A percentile compares a stretch with the other conserved stretches of the same genome.
Conservation (phyloP, 306 rosid species). For the Nissolia schottii region DNA sequence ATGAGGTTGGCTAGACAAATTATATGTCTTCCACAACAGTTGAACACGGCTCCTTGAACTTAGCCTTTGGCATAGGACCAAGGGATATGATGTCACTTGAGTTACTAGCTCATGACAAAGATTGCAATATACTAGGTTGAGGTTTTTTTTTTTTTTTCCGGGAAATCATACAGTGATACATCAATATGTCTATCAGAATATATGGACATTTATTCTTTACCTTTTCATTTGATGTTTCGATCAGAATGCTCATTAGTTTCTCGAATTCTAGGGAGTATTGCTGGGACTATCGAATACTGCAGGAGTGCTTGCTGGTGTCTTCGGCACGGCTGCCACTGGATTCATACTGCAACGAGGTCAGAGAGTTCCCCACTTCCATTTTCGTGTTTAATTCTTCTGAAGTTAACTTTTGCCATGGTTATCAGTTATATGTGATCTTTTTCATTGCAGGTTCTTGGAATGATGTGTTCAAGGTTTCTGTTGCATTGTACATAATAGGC, state of each 20-base stretch:
- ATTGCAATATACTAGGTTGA: too few relatives aligned
- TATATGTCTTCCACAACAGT: too few relatives aligned
- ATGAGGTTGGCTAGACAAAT: too few relatives aligned
- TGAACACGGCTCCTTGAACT: too few relatives aligned
- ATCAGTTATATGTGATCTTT: too few relatives aligned
- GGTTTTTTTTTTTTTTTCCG: too few relatives aligned
- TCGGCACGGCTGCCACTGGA: constrained; percentile 93
- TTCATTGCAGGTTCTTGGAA: constrained; percentile 93
- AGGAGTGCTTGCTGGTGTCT: constrained; percentile 94
- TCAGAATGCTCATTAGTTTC: too few relatives aligned
- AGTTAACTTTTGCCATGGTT: constrained; percentile 45
- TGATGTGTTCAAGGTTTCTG: constrained; percentile 90
- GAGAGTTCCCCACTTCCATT: background rate
- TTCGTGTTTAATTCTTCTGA: background rate
- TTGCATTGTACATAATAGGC: constrained; percentile 69
- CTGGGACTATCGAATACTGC: constrained; percentile 92
- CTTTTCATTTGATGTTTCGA: too few relatives aligned
- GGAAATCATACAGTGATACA: too few relatives aligned
- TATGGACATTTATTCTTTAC: background rate
- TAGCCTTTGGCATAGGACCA: too few relatives aligned
- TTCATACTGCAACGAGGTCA: constrained; percentile 87
- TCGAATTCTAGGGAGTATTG: constrained; percentile 77
- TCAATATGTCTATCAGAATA: background rate
- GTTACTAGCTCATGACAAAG: too few relatives aligned
- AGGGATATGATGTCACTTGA: too few relatives aligned